Evolutionary conservation across 2,329 filamentous ascomycete species (phyloP), one percentile per base, ranked within the genome.

Genomic region (Leptoxyphium fumago): DNA sequence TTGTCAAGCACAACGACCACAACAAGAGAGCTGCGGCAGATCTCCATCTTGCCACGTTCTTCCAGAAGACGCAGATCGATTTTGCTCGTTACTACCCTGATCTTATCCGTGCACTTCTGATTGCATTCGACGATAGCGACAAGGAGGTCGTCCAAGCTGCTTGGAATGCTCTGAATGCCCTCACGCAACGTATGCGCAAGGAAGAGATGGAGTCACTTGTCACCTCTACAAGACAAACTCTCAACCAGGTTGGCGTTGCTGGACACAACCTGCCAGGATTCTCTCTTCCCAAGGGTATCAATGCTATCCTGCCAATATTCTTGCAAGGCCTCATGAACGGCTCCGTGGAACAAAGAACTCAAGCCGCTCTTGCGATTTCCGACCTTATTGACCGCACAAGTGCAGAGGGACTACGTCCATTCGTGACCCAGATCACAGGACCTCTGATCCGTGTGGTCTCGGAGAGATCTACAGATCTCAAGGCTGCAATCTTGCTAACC

Each of bases 121-220:
- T 94, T 52, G 88, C 86, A 0, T 98, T 98, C 58, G 87, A 91
- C 56, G 91, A 98, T 55, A 66, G 77, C 43, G 91, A 96, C 57
- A 64, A 66, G 48, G 78, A 81, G 17, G 89, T 96, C 3, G 82
- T 96, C 56, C 93, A 93, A 68, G 76, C 85, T 39, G 79, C 89
- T 17, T 96, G 88, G 88, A 73, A 78, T 44, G 89, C 88, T 5
- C 74, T 98, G 46, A 86, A 70, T 54, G 84, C 84, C 46, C 82
- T 98, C 54, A 95, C 88, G 39, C 88, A 88, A 61, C 82, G 79
- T 54, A 74, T 98, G 48, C 82, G 81, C 59, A 98, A 98, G 64
- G 93, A 98, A 60, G 89, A 96, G 65, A 96, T 98, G 91, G 93
- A 98, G 60, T 79, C 82, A 1, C 73, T 98, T 39, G 87, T 94